Conservation (phyloP, 768 basidiomycete genomes). For the Lepiota brunneoincarnata region DNA sequence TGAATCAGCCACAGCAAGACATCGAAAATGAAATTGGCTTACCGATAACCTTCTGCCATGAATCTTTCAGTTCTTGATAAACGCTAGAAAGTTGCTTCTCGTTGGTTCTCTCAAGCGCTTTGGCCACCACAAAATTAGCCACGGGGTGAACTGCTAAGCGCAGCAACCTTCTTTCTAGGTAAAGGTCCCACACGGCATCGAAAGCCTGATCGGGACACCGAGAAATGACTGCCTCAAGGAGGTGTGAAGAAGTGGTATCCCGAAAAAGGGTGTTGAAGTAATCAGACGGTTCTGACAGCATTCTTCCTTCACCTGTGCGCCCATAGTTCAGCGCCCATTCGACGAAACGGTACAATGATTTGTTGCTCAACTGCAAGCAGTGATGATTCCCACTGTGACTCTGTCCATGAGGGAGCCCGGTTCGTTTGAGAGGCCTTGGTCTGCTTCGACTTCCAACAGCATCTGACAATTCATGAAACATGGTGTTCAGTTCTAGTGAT, state of each 20-base stretch:
- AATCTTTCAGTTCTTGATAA: conserved; percentile 55
- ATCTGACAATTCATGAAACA: conserved; percentile 44
- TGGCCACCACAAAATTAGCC: conserved; percentile 91
- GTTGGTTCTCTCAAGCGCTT: conserved; percentile 65
- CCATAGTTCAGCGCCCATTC: not conserved
- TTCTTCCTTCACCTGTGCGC: conserved; percentile 2
- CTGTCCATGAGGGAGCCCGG: conserved; percentile 78
- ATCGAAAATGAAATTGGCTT: conserved; percentile 27
- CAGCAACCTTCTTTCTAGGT: conserved; percentile 72
- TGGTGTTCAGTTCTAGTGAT: conserved; percentile 9
- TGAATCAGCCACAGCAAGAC: conserved; percentile 2
- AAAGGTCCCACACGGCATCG: conserved; percentile 66
- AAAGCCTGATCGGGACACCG: conserved; percentile 64
- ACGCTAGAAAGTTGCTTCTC: conserved; percentile 51
- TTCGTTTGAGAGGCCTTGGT: conserved; percentile 53
- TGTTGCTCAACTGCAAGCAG: conserved; percentile 51
- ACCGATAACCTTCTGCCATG: conserved; percentile 69
- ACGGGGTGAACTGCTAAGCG: conserved; percentile 84
- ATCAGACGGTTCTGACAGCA: conserved; percentile 53
- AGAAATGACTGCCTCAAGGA: conserved; percentile 77
- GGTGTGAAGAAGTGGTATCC: conserved; percentile 85
- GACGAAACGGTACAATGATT: not conserved
- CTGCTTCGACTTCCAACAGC: conserved; percentile 79
- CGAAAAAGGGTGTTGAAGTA: conserved; percentile 81
- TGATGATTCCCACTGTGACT: conserved; percentile 73